Conservation (phyloP, 352 stramenopile species). For the Pythium aphanidermatum region DNA sequence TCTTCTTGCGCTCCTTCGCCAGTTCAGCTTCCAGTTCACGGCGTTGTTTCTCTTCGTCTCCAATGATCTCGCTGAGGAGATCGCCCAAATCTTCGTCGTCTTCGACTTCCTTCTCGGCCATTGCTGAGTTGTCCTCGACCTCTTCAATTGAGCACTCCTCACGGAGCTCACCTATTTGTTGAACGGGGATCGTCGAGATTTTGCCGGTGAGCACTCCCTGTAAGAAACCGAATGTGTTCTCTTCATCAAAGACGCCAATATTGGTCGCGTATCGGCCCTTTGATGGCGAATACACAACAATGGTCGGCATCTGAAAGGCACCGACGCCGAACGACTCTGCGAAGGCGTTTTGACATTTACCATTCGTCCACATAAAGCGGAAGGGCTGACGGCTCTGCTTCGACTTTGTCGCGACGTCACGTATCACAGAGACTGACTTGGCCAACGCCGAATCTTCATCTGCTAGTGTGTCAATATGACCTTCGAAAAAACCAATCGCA, state of each 20-base stretch:
- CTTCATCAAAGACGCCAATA: constrained; percentile 57
- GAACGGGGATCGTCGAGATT: constrained; percentile 48
- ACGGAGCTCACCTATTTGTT: constrained; percentile 27
- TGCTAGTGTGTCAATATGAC: constrained; percentile 39
- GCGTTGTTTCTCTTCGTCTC: constrained; percentile 54
- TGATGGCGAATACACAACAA: constrained; percentile 68
- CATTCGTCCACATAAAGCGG: constrained; percentile 71
- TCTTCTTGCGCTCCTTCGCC: constrained; percentile 26
- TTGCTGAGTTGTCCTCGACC: constrained; percentile 26
- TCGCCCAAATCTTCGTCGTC: constrained; percentile 57
- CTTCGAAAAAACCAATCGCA: constrained; percentile 70
- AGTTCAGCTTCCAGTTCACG: constrained; percentile 47
- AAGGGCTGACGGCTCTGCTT: constrained; percentile 52
- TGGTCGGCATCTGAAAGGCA: constrained; percentile 67
- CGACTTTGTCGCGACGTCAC: constrained; percentile 37
- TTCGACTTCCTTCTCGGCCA: constrained; percentile 19
- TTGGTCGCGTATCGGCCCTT: constrained; percentile 71
- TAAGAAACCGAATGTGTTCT: constrained; percentile 48
- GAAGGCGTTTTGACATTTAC: constrained; percentile 66
- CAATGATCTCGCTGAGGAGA: constrained; percentile 68
- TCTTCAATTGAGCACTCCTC: constrained; percentile 49
- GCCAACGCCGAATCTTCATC: constrained; percentile 35
- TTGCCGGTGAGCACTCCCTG: constrained; percentile 60
- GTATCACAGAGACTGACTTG: constrained; percentile 36
- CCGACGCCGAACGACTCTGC: constrained; percentile 63